Evolutionary conservation across 169 alveolate species (phyloP).

Genomic region (Cryptosporidium meleagridis): DNA sequence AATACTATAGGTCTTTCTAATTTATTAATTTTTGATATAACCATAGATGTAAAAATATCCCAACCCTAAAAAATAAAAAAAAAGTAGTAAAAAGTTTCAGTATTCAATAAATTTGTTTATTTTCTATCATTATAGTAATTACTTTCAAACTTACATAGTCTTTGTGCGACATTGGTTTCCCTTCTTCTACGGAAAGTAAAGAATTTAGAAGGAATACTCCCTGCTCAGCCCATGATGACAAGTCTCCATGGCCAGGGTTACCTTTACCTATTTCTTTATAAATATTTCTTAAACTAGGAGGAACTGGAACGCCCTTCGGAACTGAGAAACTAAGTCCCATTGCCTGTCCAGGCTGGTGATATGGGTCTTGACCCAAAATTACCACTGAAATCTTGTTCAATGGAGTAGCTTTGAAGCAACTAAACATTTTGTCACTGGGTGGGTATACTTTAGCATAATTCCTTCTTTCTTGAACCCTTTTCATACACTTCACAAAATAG

Average conservation of each 20-base stretch:
- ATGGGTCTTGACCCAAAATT: slow-evolving; percentile 98
- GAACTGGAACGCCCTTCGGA: slow-evolving; percentile 91
- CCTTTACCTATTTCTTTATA: slow-evolving; percentile 91
- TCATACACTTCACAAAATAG: slow-evolving; percentile 83
- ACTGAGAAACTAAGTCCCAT: slow-evolving; percentile 96
- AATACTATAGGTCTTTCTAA: slow-evolving; percentile 88
- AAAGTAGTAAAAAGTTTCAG: slow-evolving; percentile 47
- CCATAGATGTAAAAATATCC: slow-evolving; percentile 90
- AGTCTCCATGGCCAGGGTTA: slow-evolving; percentile 94
- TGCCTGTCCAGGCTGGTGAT: slow-evolving; percentile 96
- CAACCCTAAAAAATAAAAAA: slow-evolving; percentile 86
- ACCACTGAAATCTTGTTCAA: slow-evolving; percentile 86
- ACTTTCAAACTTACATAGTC: slow-evolving; percentile 75
- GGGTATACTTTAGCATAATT: slow-evolving; percentile 84
- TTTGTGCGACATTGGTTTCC: slow-evolving; percentile 93
- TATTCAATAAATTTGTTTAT: background rate
- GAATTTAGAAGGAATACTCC: slow-evolving; percentile 97
- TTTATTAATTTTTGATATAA: slow-evolving; percentile 85
- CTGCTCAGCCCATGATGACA: slow-evolving; percentile 96
- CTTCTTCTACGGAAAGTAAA: slow-evolving; percentile 93
- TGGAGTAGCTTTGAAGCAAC: slow-evolving; percentile 88
- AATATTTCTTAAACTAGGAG: slow-evolving; percentile 97
- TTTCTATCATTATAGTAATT: background rate
- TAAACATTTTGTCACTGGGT: slow-evolving; percentile 87
- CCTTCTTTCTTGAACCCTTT: slow-evolving; percentile 82